A percentile compares a stretch with the other conserved stretches of the same genome.
Conservation (phyloP, 1,284 basidiomycete species). For the Cutaneotrichosporon cutaneum region DNA sequence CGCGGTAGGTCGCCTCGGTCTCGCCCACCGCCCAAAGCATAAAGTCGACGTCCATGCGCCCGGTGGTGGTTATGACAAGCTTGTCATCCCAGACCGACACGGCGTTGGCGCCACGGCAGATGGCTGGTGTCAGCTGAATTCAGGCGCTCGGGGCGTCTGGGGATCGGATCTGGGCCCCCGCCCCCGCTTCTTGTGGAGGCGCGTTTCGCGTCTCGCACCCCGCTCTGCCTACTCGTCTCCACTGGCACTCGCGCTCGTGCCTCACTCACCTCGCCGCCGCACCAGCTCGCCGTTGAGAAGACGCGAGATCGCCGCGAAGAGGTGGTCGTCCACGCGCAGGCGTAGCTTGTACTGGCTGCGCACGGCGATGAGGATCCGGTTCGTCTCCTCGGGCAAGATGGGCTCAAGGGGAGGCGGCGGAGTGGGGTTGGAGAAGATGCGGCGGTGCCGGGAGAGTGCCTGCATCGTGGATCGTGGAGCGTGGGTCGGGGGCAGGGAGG, state of each 20-base stretch:
- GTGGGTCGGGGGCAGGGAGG: too few species aligned
- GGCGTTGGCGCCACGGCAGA: background rate
- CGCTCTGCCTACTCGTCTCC: too few species aligned
- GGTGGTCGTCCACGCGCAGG: background rate
- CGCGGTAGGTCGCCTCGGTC: background rate
- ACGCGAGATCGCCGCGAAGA: background rate
- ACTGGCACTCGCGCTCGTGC: background rate
- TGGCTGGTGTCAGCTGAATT: background rate
- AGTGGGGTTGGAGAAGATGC: background rate
- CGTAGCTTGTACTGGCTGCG: slow-evolving; percentile 5
- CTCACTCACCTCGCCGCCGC: background rate
- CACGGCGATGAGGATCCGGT: slow-evolving; percentile 5
- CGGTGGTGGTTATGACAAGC: background rate
- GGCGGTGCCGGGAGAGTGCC: background rate
- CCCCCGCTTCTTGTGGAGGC: background rate
- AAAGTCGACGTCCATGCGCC: slow-evolving; percentile 6
- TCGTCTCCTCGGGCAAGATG: background rate
- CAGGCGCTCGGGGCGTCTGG: background rate
- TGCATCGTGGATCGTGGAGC: background rate
- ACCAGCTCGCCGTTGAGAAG: slow-evolving; percentile 1
- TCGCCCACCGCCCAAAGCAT: slow-evolving; percentile 1
- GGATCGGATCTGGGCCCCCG: background rate
- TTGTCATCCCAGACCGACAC: background rate
- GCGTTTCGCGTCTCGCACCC: too few species aligned
- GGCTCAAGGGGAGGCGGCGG: background rate